A percentile compares a stretch with the other conserved stretches of the same genome.
These are phyloP conservation scores for Cyberlindnera bimundalis DNA, from an alignment of 805 yeast species.

Conservation along the genomic window DNA sequence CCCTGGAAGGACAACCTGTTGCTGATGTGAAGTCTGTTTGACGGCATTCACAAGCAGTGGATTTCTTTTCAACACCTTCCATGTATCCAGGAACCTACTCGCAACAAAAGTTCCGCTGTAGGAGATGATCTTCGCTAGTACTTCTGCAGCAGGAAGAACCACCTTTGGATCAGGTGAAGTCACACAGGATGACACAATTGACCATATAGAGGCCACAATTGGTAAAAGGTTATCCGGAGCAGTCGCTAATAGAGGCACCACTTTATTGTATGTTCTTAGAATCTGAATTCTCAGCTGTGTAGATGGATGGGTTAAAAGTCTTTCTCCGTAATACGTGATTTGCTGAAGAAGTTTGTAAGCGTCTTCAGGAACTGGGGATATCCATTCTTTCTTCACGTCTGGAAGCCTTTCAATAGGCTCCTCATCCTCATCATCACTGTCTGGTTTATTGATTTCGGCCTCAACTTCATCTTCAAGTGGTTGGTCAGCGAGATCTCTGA, in stretches of 20 bases:
- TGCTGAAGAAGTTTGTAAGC: constrained; percentile 58
- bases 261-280: constrained; percentile 42
- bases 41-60: constrained; percentile 14
- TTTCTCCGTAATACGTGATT: constrained; percentile 65
- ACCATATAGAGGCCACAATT: constrained; percentile 51
- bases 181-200: constrained; percentile 31
- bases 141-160: constrained; percentile 29
- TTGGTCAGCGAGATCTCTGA: constrained; percentile 28
- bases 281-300: constrained; percentile 52
- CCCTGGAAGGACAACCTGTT: constrained; percentile 24
- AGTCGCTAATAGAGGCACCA: constrained; percentile 53
- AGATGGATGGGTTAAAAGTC: constrained; percentile 66
- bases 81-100: constrained; percentile 44
- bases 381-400: constrained; percentile 49
- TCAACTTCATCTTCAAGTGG: constrained; percentile 38
- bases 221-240: constrained; percentile 45
- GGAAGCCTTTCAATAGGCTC: constrained; percentile 17
- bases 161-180: constrained; percentile 27
- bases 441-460: constrained; percentile 34
- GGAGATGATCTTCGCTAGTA: constrained; percentile 28
- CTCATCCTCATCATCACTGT: constrained; percentile 32
- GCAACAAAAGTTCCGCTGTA: constrained; percentile 46
- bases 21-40: constrained; percentile 5
- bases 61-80: constrained; percentile 30
- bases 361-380: constrained; percentile 58